Percentiles rank a stretch among this genome's conserved stretches.
These are phyloP conservation scores for Wickerhamiella infanticola DNA, from an alignment of 1,139 yeast genomes.

Conservation along the genomic window DNA sequence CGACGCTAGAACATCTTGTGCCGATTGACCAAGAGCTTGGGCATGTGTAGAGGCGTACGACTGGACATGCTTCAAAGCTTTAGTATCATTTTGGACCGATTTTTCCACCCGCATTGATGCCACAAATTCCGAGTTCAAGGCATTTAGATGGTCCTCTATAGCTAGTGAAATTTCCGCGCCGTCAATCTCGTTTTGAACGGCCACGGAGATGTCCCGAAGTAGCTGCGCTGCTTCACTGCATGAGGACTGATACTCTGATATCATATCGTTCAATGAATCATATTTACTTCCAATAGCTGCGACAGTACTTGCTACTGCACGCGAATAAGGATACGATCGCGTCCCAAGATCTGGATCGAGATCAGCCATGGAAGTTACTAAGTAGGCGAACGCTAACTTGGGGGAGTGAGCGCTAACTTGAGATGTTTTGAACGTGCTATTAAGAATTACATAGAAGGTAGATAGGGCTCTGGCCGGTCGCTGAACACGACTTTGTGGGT, in stretches of 20 bases:
- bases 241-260: no score
- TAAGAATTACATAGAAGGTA: background rate
- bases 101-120: background rate
- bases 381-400: no score
- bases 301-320: no score
- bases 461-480: constrained; percentile 16
- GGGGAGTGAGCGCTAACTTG: no score
- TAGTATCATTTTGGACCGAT: background rate
- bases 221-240: background rate
- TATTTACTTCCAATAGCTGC: no score
- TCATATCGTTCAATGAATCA: no score
- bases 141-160: background rate
- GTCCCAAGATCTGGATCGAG: no score
- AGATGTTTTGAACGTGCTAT: no score
- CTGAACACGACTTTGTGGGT: constrained; percentile 22
- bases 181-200: background rate
- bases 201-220: background rate
- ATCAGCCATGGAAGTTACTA: no score
- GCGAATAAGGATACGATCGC: no score
- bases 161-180: background rate
- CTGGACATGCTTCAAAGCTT: background rate
- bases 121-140: background rate
- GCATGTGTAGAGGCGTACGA: background rate
- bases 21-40: background rate
- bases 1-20: background rate